Conservation (phyloP, 495 filamentous ascomycete species). For the Schizothecium vesticola region DNA sequence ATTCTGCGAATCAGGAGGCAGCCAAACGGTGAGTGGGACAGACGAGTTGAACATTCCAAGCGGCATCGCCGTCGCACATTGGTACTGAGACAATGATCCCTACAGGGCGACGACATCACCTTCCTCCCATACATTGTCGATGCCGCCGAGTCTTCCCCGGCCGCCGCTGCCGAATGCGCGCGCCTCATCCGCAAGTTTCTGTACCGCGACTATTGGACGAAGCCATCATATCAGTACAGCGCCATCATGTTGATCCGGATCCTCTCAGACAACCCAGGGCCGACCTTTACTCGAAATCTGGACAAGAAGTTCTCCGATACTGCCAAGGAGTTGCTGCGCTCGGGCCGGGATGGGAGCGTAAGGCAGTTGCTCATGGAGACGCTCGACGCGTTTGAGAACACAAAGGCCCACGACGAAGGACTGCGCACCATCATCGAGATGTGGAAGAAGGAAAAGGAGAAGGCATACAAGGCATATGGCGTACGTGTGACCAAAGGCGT, state of each 20-base stretch:
- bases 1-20: constrained; percentile 76
- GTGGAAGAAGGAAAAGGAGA: constrained; percentile 85
- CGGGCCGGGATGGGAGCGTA: constrained; percentile 67
- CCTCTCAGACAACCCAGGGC: constrained; percentile 84
- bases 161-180: constrained; percentile 73
- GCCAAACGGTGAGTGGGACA: constrained; percentile 46
- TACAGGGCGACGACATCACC: constrained; percentile 78
- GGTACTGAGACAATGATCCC: neutral
- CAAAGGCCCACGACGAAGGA: constrained; percentile 67
- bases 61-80: neutral
- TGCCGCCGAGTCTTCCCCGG: constrained; percentile 82
- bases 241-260: constrained; percentile 94
- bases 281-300: constrained; percentile 78
- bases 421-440: constrained; percentile 62
- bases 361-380: constrained; percentile 83
- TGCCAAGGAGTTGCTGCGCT: constrained; percentile 68
- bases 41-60: neutral
- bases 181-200: constrained; percentile 76
- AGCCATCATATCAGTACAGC: constrained; percentile 81
- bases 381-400: constrained; percentile 63
- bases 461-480: constrained; percentile 40
- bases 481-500: constrained; percentile 23
- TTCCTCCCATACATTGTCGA: constrained; percentile 95
- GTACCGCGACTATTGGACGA: constrained; percentile 53
- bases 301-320: constrained; percentile 73